Conservation (phyloP, 805 yeast species). For the Pichia cabralensis region DNA sequence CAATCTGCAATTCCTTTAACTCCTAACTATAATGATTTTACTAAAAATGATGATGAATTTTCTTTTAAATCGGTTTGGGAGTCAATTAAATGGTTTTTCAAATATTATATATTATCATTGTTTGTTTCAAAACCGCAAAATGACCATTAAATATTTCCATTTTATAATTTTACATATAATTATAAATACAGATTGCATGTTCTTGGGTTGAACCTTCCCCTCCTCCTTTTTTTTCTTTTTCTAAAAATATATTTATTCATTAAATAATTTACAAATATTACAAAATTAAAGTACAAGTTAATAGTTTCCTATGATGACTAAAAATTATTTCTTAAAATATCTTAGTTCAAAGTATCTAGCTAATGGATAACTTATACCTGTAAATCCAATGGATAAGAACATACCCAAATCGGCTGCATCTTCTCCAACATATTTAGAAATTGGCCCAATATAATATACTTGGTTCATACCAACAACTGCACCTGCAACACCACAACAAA, state of each 20-base stretch:
- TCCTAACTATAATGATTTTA: too few species aligned
- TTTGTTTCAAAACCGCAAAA: slow-evolving; percentile 10
- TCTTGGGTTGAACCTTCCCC: too few species aligned
- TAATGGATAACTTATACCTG: slow-evolving; percentile 53
- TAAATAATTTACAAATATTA: neutral
- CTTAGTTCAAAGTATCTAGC: slow-evolving; percentile 58
- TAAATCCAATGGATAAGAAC: slow-evolving; percentile 67
- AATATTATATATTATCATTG: slow-evolving; percentile 12
- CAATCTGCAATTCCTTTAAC: too few species aligned
- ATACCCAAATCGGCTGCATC: slow-evolving; percentile 74
- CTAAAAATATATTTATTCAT: too few species aligned
- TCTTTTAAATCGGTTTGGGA: slow-evolving; percentile 4
- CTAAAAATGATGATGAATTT: neutral
- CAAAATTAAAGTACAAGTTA: too few species aligned
- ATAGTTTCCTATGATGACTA: too few species aligned
- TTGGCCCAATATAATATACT: slow-evolving; percentile 70
- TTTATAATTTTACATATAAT: too few species aligned
- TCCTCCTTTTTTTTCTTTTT: too few species aligned
- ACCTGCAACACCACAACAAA: slow-evolving; percentile 65
- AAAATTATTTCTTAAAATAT: slow-evolving; percentile 31
- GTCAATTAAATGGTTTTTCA: slow-evolving; percentile 12
- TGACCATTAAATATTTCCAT: too few species aligned
- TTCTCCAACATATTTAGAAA: slow-evolving; percentile 56
- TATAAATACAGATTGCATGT: too few species aligned
- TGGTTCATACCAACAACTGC: slow-evolving; percentile 86